Evolutionary conservation across 1,284 basidiomycete species (phyloP).

Genomic region (Boletus mariae): DNA sequence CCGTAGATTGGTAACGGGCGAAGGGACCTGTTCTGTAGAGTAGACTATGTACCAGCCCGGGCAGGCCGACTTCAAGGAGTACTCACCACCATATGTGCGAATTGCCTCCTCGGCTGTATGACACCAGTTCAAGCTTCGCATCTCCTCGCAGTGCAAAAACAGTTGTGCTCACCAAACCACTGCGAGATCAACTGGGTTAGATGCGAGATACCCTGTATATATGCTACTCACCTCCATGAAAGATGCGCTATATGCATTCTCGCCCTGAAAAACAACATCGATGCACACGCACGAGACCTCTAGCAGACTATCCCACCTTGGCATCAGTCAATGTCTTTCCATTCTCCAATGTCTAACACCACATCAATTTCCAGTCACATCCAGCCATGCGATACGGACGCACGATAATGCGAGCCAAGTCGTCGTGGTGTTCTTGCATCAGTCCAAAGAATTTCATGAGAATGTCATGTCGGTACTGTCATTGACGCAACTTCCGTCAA

Average conservation of each 20-base stretch:
- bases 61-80: not conserved
- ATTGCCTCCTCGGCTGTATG: slow-evolving; percentile 80
- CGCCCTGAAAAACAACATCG: slow-evolving; percentile 47
- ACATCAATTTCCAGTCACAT: slow-evolving; percentile 12
- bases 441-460: slow-evolving; percentile 69
- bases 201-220: not conserved
- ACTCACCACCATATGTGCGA: slow-evolving; percentile 73
- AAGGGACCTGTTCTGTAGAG: slow-evolving; percentile 75
- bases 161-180: slow-evolving; percentile 67
- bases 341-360: slow-evolving; percentile 81
- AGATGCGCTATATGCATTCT: slow-evolving; percentile 77
- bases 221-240: slow-evolving; percentile 67
- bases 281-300: not conserved
- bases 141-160: not conserved
- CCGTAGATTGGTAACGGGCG: slow-evolving; percentile 65
- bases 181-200: slow-evolving; percentile 29
- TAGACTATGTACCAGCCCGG: slow-evolving; percentile 2
- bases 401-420: slow-evolving; percentile 78
- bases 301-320: slow-evolving; percentile 44
- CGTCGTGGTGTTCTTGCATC: slow-evolving; percentile 78
- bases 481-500: slow-evolving; percentile 1
- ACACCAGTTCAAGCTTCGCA: not conserved
- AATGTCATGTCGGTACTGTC: slow-evolving; percentile 73
- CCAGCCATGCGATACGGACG: slow-evolving; percentile 28
- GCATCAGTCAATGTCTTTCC: slow-evolving; percentile 85